Base-by-base conservation (phyloP, 2,329 filamentous ascomycete genomes). In the Fusarium camptoceras region DNA sequence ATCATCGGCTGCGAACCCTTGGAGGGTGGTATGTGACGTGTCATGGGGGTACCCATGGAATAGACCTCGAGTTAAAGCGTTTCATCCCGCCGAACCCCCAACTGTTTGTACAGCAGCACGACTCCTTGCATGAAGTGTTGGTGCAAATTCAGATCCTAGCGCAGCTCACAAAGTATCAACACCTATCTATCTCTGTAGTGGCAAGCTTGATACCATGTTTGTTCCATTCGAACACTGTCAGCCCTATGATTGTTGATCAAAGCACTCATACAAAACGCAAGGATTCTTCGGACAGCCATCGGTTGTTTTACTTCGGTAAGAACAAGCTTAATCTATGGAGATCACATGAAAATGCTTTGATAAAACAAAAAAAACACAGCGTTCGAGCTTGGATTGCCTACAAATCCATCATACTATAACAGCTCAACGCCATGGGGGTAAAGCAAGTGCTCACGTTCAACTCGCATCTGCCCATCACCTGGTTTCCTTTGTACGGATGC, bases 11-110 rank as follows among this genome's bases (percentile, higher is more conserved):
- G 61, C 66, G 68, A 72, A 73, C 66, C 66, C 68, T 61, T 49
- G 59, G 70, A 64, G 59, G 63, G 49, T 59, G 57, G 71, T 59
- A 73, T 73, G 43, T 76, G 74, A 76, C 74, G 73, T 75, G 74
- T 76, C 74, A 73, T 59, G 67, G 66, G 59, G 54, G 67, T 15
- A 18, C 24, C 49, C 68, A 70, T 71, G 70, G 55, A 72, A 68
- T 63, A 61, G 70, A 70, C 61, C 59, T 58, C 57, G 39, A 61
- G 60, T 68, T 68, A 62, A 75, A 64, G 62, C 59, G 73, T 76
- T 75, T 76, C 73, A 76, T 73, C 70, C 73, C 64, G 59, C 62
- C 42, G 37, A 63, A 55, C 64, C 68, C 67, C 68, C 67, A 66
- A 71, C 48, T 72, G 70, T 72, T 73, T 73, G 64, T 50, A 68